Evolutionary conservation across 108 stramenopile species (phyloP), one percentile per base, ranked within the genome.

Genomic region (Fragilariopsis cylindrus): DNA sequence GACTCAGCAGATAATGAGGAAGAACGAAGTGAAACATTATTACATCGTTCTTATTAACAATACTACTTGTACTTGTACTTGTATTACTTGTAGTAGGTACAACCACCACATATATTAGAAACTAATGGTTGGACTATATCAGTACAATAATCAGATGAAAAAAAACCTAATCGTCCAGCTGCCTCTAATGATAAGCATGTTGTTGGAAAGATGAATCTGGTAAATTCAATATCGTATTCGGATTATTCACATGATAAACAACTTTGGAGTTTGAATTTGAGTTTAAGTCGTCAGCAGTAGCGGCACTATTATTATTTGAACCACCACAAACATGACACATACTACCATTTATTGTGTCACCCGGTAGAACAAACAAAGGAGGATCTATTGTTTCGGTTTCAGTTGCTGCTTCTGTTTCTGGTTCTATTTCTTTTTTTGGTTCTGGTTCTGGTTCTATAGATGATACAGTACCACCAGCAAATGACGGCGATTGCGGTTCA

Each of bases 151-250:
- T 63, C 62, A 5, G 43, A 8, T 30, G 62, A 18, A 21, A 63
- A 41, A 15, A 63, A 45, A 5, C 62, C 62, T 13, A 63, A 44
- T 63, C 62, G 42, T 12, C 62, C 62, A 3, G 62, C 62, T 12
- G 43, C 62, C 43, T 63, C 42, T 40, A 63, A 44, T 42, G 62
- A 42, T 5, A 44, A 7, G 2, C 62, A 63, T 40, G 62, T 43
- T 4, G 62, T 63, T n/a, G 8, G 11, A 5, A 11, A 30, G 30
- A 30, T 3, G 43, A 42, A 15, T 63, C 42, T 12, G 62, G 62
- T 4, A 63, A 1, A 11, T 41, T 11, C 7, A 63, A 9, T 2
- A 63, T 21, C 43, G 0, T 43, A 40, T 43, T 4, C 39, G 62
- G 62, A 40, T 63, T 63, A 30, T 30, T 30, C 1, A 30, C 30